Conservation (phyloP, 108 stramenopile species). For the Stephanodiscus minutulus region DNA sequence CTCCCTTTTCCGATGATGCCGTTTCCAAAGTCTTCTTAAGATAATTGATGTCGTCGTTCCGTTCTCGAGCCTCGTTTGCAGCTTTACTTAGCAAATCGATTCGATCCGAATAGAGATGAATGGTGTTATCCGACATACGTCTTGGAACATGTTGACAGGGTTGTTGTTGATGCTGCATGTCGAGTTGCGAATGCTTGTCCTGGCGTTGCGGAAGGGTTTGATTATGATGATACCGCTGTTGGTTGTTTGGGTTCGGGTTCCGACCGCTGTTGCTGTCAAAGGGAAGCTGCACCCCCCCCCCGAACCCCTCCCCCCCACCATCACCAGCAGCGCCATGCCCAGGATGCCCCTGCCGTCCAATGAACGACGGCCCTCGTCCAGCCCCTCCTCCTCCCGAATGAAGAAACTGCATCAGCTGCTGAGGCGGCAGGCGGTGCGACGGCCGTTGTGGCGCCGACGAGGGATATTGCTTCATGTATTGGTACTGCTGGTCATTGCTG, state of each 20-base stretch:
- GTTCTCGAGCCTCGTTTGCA: conserved; percentile 25
- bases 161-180: conserved; percentile 11
- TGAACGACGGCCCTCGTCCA: conserved; percentile 2
- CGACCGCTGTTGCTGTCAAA: background rate
- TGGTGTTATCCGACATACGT: background rate
- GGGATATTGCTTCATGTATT: conserved; percentile 2
- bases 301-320: background rate
- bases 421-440: conserved; percentile 14
- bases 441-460: background rate
- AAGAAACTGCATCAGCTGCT: conserved; percentile 22
- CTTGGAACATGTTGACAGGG: background rate
- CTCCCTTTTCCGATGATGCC: conserved; percentile 13
- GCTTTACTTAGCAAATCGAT: conserved; percentile 28
- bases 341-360: background rate
- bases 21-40: conserved; percentile 16
- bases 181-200: background rate
- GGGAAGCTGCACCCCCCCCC: background rate
- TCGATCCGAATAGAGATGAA: conserved; percentile 19
- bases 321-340: background rate
- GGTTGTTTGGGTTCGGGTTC: background rate
- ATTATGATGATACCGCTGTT: conserved; percentile 3
- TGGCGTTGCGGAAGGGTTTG: background rate
- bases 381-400: background rate
- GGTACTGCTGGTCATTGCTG: background rate
- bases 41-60: conserved; percentile 29